These are phyloP conservation scores for Penicillium occitanis DNA, from an alignment of 2,329 filamentous ascomycete species.

Conservation along the genomic window DNA sequence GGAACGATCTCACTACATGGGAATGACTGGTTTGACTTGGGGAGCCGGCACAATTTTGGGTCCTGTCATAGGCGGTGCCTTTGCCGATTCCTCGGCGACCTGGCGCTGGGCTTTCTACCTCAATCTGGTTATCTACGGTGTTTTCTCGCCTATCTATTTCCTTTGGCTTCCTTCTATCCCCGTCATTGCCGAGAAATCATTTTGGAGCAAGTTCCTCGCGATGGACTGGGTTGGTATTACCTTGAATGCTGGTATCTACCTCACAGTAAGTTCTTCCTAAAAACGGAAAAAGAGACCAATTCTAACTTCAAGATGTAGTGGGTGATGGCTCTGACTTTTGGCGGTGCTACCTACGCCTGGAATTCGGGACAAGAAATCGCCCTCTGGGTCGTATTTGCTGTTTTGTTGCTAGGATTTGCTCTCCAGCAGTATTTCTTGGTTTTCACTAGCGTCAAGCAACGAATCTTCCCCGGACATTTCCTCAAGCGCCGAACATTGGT, in stretches of 20 bases:
- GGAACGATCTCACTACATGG: conserved; percentile 35
- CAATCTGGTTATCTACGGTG: conserved; percentile 44
- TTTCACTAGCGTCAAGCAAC: not conserved
- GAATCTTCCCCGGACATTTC: not conserved
- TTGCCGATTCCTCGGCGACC: no score
- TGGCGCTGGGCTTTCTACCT: no score
- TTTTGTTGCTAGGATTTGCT: not conserved
- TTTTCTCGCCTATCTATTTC: conserved; percentile 44
- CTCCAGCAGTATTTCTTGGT: not conserved
- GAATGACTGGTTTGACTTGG: conserved; percentile 24
- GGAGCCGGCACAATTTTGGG: no score
- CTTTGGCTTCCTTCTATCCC: conserved; percentile 38
- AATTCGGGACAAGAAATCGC: not conserved
- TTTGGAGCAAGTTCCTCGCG: not conserved
- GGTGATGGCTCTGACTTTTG: not conserved
- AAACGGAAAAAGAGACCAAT: not conserved
- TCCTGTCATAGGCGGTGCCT: no score
- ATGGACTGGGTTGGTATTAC: not conserved
- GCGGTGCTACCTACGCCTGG: not conserved
- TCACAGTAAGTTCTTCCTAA: not conserved
- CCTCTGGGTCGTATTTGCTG: not conserved
- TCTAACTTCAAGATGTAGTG: not conserved
- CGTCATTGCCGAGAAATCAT: not conserved
- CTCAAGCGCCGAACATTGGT: not conserved
- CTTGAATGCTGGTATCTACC: not conserved